phyloP scores from a whole-genome alignment of 2,329 filamentous ascomycete species.

The Thielaviopsis punctulata region DNA sequence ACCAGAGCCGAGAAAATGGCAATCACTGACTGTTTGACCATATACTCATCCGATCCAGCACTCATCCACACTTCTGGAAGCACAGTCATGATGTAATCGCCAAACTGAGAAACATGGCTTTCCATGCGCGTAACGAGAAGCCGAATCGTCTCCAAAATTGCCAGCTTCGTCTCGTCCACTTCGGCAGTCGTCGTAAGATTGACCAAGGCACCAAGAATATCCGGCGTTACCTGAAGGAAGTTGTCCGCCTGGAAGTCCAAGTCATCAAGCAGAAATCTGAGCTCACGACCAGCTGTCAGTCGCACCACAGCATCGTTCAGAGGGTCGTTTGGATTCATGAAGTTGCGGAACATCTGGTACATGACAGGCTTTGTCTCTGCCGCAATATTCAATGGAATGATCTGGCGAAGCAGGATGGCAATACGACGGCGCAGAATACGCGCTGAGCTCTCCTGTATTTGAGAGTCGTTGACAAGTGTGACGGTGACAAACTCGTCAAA shows the following conservation, averaged over 20 bases:
- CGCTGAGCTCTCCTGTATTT: constrained; percentile 42
- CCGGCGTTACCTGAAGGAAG: constrained; percentile 63
- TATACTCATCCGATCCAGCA: constrained; percentile 62
- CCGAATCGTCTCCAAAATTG: constrained; percentile 71
- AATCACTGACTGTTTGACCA: constrained; percentile 87
- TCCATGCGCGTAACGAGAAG: constrained; percentile 70
- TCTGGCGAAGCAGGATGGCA: constrained; percentile 75
- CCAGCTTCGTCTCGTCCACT: constrained; percentile 76
- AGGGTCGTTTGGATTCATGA: constrained; percentile 60
- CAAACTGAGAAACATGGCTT: constrained; percentile 46
- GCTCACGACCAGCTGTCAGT: constrained; percentile 73
- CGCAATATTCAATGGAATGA: constrained; percentile 64
- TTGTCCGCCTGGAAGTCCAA: constrained; percentile 59
- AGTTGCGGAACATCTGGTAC: constrained; percentile 77
- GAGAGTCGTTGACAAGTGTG: constrained; percentile 63
- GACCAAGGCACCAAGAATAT: constrained; percentile 57
- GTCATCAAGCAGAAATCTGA: constrained; percentile 66
- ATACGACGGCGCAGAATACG: constrained; percentile 77
- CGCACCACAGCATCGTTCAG: constrained; percentile 83
- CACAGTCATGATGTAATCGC: constrained; percentile 65
- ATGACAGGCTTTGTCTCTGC: constrained; percentile 52
- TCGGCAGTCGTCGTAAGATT: constrained; percentile 64
- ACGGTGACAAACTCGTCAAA: constrained; percentile 65
- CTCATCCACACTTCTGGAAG: constrained; percentile 73
- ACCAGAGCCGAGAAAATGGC: constrained; percentile 72